A percentile compares a stretch with the other conserved stretches of the same genome.
Conservation (phyloP, 73 alveolate genomes). For the Stentor coeruleus region DNA sequence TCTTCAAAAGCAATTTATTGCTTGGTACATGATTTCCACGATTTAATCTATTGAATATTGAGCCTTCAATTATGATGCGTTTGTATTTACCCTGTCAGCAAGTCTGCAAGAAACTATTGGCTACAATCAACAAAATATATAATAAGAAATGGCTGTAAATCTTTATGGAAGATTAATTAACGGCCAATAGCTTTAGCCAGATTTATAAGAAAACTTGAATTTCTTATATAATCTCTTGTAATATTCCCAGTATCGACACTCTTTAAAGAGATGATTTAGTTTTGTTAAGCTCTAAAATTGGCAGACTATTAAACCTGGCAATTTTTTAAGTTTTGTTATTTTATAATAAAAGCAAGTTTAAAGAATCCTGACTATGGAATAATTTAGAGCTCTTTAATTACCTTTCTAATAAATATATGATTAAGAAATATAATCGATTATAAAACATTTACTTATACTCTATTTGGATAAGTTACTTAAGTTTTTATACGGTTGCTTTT, state of each 20-base stretch:
- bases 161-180: conserved; percentile 82
- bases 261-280: conserved; percentile 47
- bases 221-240: conserved; percentile 86
- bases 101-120: conserved; percentile 73
- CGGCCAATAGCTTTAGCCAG: conserved; percentile 93
- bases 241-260: conserved; percentile 33
- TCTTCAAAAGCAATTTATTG: conserved; percentile 58
- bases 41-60: conserved; percentile 33
- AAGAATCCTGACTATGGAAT: too few relatives aligned
- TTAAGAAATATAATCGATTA: too few relatives aligned
- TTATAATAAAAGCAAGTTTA: too few relatives aligned
- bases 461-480: too few relatives aligned
- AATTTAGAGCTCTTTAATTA: too few relatives aligned
- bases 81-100: conserved; percentile 60
- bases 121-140: conserved; percentile 70
- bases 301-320: too few relatives aligned
- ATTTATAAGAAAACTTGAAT: conserved; percentile 82
- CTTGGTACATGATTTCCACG: conserved; percentile 6
- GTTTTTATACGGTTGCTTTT: too few relatives aligned
- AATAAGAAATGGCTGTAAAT: conserved; percentile 75
- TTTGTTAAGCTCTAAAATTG: conserved; percentile 82
- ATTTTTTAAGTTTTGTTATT: too few relatives aligned
- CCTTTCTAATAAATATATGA: too few relatives aligned
- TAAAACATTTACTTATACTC: too few relatives aligned
- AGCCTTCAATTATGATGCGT: conserved; percentile 40